These are phyloP conservation scores for Ogataea saltuana DNA, from an alignment of 805 yeast genomes.

Conservation along the genomic window DNA sequence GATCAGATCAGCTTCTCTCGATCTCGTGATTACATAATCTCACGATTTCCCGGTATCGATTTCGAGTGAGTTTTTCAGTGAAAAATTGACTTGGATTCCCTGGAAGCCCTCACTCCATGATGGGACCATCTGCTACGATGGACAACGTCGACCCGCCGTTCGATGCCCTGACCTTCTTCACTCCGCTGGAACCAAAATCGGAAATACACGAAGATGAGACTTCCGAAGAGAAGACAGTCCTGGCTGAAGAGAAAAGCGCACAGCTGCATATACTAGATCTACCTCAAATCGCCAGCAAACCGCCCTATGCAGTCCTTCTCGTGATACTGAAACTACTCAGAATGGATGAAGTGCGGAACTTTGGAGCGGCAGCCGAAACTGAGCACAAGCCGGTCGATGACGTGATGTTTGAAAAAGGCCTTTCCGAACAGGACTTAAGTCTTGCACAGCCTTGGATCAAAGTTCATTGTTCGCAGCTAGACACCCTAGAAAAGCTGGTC, in stretches of 20 bases:
- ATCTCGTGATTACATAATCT: too few species aligned
- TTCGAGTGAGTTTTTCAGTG: too few species aligned
- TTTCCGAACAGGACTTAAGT: constrained; percentile 31
- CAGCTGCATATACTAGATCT: constrained; percentile 56
- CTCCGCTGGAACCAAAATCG: constrained; percentile 8
- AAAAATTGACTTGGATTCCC: neutral
- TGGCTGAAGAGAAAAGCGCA: neutral
- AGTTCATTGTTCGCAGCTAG: constrained; percentile 37
- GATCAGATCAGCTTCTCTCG: too few species aligned
- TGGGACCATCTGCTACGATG: too few species aligned
- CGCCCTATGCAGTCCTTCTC: constrained; percentile 48
- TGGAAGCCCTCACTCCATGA: too few species aligned
- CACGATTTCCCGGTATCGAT: too few species aligned
- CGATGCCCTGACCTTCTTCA: constrained; percentile 26
- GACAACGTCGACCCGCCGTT: constrained; percentile 14
- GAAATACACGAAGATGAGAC: constrained; percentile 18
- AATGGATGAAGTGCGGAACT: constrained; percentile 53
- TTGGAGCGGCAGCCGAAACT: constrained; percentile 31
- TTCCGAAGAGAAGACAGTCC: constrained; percentile 12
- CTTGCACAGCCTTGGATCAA: constrained; percentile 47
- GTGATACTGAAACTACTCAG: constrained; percentile 49
- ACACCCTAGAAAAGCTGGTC: constrained; percentile 11
- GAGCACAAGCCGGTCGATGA: constrained; percentile 7
- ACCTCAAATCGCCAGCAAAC: constrained; percentile 48
- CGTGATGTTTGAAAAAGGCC: constrained; percentile 37